Percentiles rank a stretch among this genome's conserved stretches.
phyloP scores from a whole-genome alignment of 2,329 filamentous ascomycete species.

The Aphanoascus verrucosus region DNA sequence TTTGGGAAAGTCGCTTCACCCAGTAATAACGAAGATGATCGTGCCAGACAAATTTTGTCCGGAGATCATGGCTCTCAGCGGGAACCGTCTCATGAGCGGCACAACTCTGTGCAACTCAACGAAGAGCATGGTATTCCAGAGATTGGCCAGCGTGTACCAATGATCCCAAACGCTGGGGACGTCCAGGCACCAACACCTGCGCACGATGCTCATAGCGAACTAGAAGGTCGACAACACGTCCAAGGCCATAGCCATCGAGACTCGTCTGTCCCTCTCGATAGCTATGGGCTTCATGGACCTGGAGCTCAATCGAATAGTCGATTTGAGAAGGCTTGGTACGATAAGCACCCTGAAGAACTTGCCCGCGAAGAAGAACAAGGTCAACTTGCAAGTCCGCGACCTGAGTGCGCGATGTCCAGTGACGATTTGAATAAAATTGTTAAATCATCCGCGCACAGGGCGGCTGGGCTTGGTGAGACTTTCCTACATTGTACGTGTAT shows the following conservation, averaged over 20 bases:
- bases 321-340: conserved; percentile 83
- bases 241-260: conserved; percentile 64
- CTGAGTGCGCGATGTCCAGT: conserved; percentile 76
- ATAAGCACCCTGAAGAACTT: conserved; percentile 75
- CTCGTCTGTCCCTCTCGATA: conserved; percentile 66
- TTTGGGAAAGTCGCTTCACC: conserved; percentile 54
- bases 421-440: conserved; percentile 87
- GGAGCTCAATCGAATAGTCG: conserved; percentile 64
- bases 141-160: conserved; percentile 83
- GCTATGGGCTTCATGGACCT: conserved; percentile 87
- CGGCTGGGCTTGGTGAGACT: conserved; percentile 43
- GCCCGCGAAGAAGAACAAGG: conserved; percentile 66
- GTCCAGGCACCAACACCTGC: conserved; percentile 88
- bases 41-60: background rate
- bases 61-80: conserved; percentile 42
- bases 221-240: conserved; percentile 47
- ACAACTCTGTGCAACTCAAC: conserved; percentile 48
- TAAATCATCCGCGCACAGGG: conserved; percentile 50
- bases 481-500: background rate
- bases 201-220: conserved; percentile 43
- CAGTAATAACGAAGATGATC: conserved; percentile 34
- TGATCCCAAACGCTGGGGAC: conserved; percentile 85
- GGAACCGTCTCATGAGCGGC: conserved; percentile 41
- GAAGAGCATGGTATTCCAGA: conserved; percentile 85
- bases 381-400: conserved; percentile 48